Evolutionary conservation across 2,329 filamentous ascomycete genomes (phyloP).

Genomic region (Niveomyces coronatus): DNA sequence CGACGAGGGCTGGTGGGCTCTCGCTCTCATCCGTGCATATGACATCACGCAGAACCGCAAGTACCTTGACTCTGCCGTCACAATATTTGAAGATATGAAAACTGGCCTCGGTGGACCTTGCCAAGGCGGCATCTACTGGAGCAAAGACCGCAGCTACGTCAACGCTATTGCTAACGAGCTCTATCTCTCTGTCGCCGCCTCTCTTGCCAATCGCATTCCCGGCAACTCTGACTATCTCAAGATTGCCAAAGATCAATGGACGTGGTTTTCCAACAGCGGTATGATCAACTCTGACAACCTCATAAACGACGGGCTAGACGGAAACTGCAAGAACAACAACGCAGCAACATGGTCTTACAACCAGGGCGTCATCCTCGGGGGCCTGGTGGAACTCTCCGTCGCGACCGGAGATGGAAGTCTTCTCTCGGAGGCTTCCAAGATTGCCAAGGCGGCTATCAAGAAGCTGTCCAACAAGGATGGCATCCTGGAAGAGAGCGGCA

Average conservation of each 20-base stretch:
- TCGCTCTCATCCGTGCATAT: constrained; percentile 46
- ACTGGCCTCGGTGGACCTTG: constrained; percentile 36
- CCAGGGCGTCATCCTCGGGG: constrained; percentile 47
- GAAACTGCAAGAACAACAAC: constrained; percentile 40
- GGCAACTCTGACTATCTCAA: constrained; percentile 29
- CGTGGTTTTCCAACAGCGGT: constrained; percentile 40
- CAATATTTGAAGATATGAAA: constrained; percentile 47
- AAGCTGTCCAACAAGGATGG: constrained; percentile 32
- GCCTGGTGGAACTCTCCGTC: constrained; percentile 38
- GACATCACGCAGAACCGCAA: constrained; percentile 40
- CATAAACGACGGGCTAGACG: constrained; percentile 43
- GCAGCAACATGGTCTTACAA: constrained; percentile 45
- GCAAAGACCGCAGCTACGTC: constrained; percentile 40
- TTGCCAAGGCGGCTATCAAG: constrained; percentile 43
- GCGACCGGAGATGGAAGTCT: constrained; percentile 33
- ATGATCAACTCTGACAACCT: constrained; percentile 41
- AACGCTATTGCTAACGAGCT: constrained; percentile 50
- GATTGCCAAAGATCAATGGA: constrained; percentile 41
- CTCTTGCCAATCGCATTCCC: constrained; percentile 39
- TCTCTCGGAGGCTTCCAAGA: constrained; percentile 30
- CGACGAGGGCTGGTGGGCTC: constrained; percentile 55
- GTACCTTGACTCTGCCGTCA: constrained; percentile 43
- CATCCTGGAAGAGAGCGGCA: constrained; percentile 32
- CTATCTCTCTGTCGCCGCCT: constrained; percentile 41
- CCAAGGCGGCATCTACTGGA: constrained; percentile 47